Evolutionary conservation across 768 basidiomycete species (phyloP).

Genomic region (Lactarius deliciosus): DNA sequence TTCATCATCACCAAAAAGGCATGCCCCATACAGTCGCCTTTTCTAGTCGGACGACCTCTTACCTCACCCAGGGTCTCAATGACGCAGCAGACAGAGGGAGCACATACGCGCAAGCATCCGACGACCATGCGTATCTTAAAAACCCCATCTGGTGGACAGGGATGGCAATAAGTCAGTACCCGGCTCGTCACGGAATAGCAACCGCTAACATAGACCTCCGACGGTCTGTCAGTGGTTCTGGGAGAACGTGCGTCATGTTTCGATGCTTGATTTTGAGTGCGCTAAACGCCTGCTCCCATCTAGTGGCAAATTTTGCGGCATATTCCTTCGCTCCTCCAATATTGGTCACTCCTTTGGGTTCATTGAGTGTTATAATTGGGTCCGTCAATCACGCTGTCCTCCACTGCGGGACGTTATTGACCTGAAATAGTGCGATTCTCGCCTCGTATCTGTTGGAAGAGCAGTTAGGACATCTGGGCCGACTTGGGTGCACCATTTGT

Average conservation of each 20-base stretch:
- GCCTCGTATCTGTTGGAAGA: slow-evolving; percentile 93
- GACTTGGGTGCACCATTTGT: slow-evolving; percentile 81
- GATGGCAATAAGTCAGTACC: slow-evolving; percentile 79
- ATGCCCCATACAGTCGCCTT: slow-evolving; percentile 23
- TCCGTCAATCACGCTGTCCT: slow-evolving; percentile 40
- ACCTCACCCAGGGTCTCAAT: slow-evolving; percentile 70
- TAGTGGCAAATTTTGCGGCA: slow-evolving; percentile 90
- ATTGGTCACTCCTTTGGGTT: slow-evolving; percentile 97
- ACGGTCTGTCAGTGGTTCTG: slow-evolving; percentile 63
- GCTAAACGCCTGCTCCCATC: neutral
- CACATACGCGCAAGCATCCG: slow-evolving; percentile 60
- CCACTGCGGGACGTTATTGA: slow-evolving; percentile 15
- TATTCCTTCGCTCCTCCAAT: slow-evolving; percentile 98
- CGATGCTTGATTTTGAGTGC: neutral
- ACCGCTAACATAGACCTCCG: neutral
- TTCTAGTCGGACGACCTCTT: slow-evolving; percentile 7
- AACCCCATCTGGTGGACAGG: slow-evolving; percentile 99
- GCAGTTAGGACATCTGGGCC: slow-evolving; percentile 90
- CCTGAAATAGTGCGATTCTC: slow-evolving; percentile 69
- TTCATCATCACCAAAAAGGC: slow-evolving; percentile 99
- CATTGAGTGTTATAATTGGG: slow-evolving; percentile 95
- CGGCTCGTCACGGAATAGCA: neutral
- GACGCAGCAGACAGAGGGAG: slow-evolving; percentile 65
- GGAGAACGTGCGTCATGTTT: slow-evolving; percentile 71
- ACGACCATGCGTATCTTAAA: slow-evolving; percentile 80